phyloP scores from a whole-genome alignment of 805 yeast species.

The Wickerhamomyces alni region DNA sequence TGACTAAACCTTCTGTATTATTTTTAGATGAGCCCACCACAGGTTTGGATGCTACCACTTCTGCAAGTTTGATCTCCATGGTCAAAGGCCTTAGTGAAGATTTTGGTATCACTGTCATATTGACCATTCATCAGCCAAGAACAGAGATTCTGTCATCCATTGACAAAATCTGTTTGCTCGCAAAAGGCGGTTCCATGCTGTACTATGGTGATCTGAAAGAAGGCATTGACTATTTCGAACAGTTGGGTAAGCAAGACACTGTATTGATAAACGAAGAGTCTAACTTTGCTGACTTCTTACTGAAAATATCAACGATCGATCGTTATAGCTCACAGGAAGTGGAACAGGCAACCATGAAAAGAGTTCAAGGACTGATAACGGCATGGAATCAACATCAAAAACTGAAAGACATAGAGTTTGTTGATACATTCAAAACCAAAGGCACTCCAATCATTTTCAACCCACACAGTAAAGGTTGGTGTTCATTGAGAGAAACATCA shows the following conservation, averaged over 20 bases:
- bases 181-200: constrained; percentile 52
- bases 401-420: not conserved
- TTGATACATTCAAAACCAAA: not conserved
- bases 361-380: constrained; percentile 21
- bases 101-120: constrained; percentile 63
- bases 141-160: constrained; percentile 66
- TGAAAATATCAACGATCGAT: constrained; percentile 56
- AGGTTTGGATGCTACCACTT: constrained; percentile 76
- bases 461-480: constrained; percentile 23
- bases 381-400: constrained; percentile 11
- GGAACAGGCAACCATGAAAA: constrained; percentile 25
- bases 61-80: constrained; percentile 55
- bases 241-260: too few relatives aligned
- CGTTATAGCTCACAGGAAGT: constrained; percentile 27
- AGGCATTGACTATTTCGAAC: constrained; percentile 45
- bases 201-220: constrained; percentile 39
- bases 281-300: constrained; percentile 58
- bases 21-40: constrained; percentile 88
- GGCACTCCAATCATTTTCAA: constrained; percentile 3
- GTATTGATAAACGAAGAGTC: constrained; percentile 22
- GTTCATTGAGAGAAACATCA: constrained; percentile 36
- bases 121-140: constrained; percentile 83
- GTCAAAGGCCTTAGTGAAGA: constrained; percentile 48
- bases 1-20: constrained; percentile 69
- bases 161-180: constrained; percentile 61